Conservation (phyloP, 352 stramenopile species). For the Phytophthora vignae region DNA sequence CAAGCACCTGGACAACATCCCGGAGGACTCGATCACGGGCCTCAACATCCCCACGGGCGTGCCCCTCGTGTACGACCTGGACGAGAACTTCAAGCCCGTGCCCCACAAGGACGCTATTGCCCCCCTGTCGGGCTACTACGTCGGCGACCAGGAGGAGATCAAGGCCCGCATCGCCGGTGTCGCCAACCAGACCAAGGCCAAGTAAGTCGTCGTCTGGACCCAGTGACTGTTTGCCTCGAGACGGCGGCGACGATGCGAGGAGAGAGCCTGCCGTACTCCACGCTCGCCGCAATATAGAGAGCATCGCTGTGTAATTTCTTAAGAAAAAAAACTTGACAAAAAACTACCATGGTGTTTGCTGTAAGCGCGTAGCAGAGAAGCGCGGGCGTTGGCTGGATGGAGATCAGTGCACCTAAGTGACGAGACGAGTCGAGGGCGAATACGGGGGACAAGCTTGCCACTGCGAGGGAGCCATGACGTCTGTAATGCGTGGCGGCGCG, state of each 20-base stretch:
- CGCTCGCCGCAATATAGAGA: conserved; percentile 15
- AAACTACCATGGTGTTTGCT: not conserved
- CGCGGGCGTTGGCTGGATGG: not conserved
- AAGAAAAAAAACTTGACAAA: conserved; percentile 25
- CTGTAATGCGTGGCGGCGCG: no score
- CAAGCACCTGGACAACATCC: conserved; percentile 98
- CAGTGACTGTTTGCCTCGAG: conserved; percentile 14
- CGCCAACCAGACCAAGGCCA: conserved; percentile 96
- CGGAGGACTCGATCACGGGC: conserved; percentile 96
- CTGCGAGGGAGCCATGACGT: no score
- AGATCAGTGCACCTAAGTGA: not conserved
- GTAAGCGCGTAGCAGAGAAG: not conserved
- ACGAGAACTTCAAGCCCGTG: conserved; percentile 98
- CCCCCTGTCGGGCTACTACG: conserved; percentile 80
- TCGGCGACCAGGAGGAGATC: conserved; percentile 98
- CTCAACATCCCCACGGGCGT: conserved; percentile 98
- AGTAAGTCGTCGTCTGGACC: conserved; percentile 39
- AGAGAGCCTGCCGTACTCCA: not conserved
- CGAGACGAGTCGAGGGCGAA: not conserved
- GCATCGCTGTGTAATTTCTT: conserved; percentile 32
- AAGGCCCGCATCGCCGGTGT: conserved; percentile 96
- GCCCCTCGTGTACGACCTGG: conserved; percentile 97
- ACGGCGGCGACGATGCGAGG: not conserved
- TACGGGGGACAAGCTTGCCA: no score
- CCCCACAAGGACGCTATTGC: conserved; percentile 92